A percentile compares a stretch with the other conserved stretches of the same genome.
These are phyloP conservation scores for Aegilops speltoides DNA, from an alignment of 176 grass and related monocot genomes.

Conservation along the genomic window DNA sequence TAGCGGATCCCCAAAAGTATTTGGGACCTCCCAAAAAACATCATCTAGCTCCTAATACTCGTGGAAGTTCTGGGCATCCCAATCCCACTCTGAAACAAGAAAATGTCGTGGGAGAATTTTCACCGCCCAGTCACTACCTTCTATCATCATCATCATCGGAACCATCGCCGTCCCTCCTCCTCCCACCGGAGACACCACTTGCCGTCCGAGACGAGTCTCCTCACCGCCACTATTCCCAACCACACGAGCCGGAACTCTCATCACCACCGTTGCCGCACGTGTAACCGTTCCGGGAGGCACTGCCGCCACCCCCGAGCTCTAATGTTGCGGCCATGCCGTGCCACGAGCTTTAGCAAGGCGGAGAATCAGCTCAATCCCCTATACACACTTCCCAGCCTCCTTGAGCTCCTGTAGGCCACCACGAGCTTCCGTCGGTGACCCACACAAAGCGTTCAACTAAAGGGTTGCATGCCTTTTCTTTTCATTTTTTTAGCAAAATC, in stretches of 20 bases:
- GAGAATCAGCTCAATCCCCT: neutral
- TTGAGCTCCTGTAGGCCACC: neutral
- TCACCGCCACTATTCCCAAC: too few relatives aligned
- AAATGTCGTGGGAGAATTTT: too few relatives aligned
- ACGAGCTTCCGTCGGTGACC: neutral
- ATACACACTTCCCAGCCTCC: neutral
- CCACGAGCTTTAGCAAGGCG: neutral
- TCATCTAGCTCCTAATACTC: neutral
- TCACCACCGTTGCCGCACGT: too few relatives aligned
- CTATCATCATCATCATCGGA: neutral
- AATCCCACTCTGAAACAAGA: neutral
- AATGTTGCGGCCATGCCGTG: neutral
- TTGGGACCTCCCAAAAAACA: neutral
- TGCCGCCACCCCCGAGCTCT: too few relatives aligned
- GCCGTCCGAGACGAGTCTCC: too few relatives aligned
- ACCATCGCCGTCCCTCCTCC: too few relatives aligned
- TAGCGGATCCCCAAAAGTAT: neutral
- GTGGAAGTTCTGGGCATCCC: neutral
- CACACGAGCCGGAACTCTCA: too few relatives aligned
- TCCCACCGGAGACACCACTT: too few relatives aligned
- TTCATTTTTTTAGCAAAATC: neutral
- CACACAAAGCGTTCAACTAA: neutral
- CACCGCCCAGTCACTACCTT: too few relatives aligned
- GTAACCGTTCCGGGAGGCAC: too few relatives aligned
- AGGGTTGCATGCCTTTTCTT: neutral